Evolutionary conservation across 2,329 filamentous ascomycete species (phyloP).

Genomic region (Dactylonectria estremocensis): DNA sequence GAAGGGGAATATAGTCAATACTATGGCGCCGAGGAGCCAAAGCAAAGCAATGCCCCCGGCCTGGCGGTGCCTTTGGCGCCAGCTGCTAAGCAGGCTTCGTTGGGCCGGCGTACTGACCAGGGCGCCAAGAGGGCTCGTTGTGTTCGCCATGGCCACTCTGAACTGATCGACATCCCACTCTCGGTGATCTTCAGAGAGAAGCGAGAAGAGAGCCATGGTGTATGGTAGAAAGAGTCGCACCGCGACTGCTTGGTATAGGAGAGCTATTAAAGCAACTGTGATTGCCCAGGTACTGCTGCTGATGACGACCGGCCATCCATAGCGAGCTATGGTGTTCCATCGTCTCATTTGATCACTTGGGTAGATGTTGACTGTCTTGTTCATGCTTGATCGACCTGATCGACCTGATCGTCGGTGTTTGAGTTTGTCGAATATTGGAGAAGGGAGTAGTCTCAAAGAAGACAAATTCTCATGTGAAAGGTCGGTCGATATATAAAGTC

Average conservation of each 20-base stretch:
- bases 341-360: neutral
- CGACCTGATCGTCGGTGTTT: neutral
- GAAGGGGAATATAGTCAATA: neutral
- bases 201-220: conserved; percentile 16
- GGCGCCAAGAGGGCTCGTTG: neutral
- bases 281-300: conserved; percentile 23
- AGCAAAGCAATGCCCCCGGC: neutral
- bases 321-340: conserved; percentile 17
- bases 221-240: conserved; percentile 20
- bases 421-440: neutral
- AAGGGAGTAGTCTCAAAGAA: neutral
- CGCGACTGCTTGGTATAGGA: conserved; percentile 24
- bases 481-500: neutral
- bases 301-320: conserved; percentile 21
- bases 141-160: conserved; percentile 20
- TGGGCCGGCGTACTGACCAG: neutral
- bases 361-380: neutral
- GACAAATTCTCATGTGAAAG: neutral
- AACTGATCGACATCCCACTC: conserved; percentile 17
- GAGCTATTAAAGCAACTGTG: conserved; percentile 16
- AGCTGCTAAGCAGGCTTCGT: conserved; percentile 1
- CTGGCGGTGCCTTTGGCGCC: neutral
- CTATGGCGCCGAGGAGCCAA: conserved; percentile 1
- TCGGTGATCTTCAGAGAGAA: conserved; percentile 13
- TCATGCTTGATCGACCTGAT: neutral